Base-by-base conservation (phyloP, 2,329 filamentous ascomycete species). In the Pseudogymnoascus sp. region DNA sequence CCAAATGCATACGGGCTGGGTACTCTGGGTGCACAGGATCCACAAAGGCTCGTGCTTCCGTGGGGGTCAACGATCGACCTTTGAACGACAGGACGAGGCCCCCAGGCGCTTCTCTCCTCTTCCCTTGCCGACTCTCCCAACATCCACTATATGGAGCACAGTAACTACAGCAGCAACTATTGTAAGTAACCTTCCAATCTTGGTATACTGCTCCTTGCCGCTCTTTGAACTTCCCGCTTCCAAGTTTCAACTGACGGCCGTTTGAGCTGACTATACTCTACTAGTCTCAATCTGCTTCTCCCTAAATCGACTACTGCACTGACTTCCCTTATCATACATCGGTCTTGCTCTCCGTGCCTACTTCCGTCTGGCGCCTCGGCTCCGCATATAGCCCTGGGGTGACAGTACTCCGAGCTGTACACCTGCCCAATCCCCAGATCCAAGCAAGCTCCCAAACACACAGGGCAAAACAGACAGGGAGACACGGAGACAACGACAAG, bases 401-500 rank as follows among this genome's bases (percentile, higher is more conserved):
- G 45, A 52, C 43, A 49, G 45, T 52, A 52, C 45, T 52, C 45
- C 45, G 45, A 2, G 23, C 8, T 52, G 45, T 52, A 52, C 19
- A 29, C n/a, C 45, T 52, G 45, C 45, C 45, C 45, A 52, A 52
- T 52, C 45, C 45, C 45, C 31, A 52, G 45, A 52, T 52, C 14
- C 45, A 52, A 52, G 7, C 23, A 31, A 29, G n/a, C 45, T 52
- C 26, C 12, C 45, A 8, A 31, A 49, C 6, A 23, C 6, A 23
- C 43, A 23, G 21, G 21, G 41, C 7, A 14, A 31, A 16, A 52
- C 26, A 29, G 45, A 52, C 45, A 52, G 19, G 45, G 45, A 45
- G 21, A 26, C 21, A 52, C 1, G 4, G 26, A 29, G 26, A 29
- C 26, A 29, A 29, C 26, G 26, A 29, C 26, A 29, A 29, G 26